Evolutionary conservation across 345 rosid species (phyloP).

Genomic region (Eucalyptus rudis): DNA sequence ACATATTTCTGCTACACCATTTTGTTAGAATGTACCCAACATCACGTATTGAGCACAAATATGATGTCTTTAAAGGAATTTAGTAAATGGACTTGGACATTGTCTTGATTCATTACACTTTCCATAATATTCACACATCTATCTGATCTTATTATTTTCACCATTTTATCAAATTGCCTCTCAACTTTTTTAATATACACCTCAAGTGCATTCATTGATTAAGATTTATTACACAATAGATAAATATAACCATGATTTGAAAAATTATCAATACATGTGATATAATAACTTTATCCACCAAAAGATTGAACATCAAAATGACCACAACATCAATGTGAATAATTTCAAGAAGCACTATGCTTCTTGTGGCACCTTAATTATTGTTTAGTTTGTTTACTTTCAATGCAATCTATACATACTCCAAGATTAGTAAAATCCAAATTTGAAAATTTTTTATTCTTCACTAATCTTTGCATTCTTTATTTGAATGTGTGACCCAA

Average conservation of each 20-base stretch:
- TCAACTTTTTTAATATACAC: not conserved
- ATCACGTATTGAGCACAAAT: not conserved
- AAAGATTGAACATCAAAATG: not conserved
- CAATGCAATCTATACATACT: not conserved
- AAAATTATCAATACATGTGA: not conserved
- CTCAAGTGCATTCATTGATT: not conserved
- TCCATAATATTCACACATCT: not conserved
- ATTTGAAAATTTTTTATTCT: not conserved
- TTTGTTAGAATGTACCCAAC: not conserved
- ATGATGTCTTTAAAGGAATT: not conserved
- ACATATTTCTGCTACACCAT: not conserved
- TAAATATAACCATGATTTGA: not conserved
- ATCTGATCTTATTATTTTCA: not conserved
- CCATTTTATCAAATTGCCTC: not conserved
- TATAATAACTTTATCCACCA: not conserved
- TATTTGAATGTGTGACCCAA: slow-evolving; percentile 1
- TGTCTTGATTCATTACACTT: not conserved
- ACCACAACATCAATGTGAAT: not conserved
- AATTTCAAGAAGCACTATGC: not conserved
- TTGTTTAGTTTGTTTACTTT: not conserved
- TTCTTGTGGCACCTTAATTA: not conserved
- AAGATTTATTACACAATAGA: too few species aligned
- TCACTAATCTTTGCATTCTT: not conserved
- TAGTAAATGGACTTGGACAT: not conserved
- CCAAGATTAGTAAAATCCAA: not conserved